Evolutionary conservation across 306 rosid species (phyloP), one percentile per base, ranked within the genome.

Genomic region (Fagus crenata): DNA sequence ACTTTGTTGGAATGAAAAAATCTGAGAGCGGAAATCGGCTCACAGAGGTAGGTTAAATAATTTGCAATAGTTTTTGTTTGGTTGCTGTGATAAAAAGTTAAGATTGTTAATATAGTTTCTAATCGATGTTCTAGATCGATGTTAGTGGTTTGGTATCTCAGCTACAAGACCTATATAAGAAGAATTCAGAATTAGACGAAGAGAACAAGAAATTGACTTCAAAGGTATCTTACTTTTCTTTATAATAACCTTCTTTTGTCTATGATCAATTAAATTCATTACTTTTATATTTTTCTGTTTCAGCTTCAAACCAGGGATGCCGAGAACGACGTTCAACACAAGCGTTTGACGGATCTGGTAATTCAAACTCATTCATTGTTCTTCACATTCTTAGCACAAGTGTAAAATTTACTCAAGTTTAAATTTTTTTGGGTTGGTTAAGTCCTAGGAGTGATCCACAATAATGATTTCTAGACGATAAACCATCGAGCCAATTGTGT

Each of bases 241-340:
- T 22, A 22, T 22, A 22, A 22, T 22, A 22, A 22, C 28, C 28
- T 22, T 22, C 28, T 22, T 22, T 22, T 22, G 28, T 15, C 17
- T 43, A 22, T 63, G 53, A 77, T 69, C 53, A 7, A 15, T 14
- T 80, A 42, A 69, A 15, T 72, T 90, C 71, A 80, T 87, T 74
- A 42, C 42, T 11, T 74, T 53, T 7, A 72, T 77, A 13, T 53
- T 46, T 46, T 70, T 59, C 63, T 78, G 9, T 87, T 84, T 85
- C 90, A 92, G 98, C 90, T 92, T 76, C 97, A 88, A 78, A 78
- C 84, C 2, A 72, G 81, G 83, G 97, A 90, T 69, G 83, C 84
- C 7, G 90, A 90, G 75, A 86, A 86, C 61, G 87, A 72, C 22
- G 78, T 43, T 74, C 89, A 89, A 85, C 88, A 84, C 36, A 95